Conservation (phyloP, 345 rosid species). For the Linum tenue region DNA sequence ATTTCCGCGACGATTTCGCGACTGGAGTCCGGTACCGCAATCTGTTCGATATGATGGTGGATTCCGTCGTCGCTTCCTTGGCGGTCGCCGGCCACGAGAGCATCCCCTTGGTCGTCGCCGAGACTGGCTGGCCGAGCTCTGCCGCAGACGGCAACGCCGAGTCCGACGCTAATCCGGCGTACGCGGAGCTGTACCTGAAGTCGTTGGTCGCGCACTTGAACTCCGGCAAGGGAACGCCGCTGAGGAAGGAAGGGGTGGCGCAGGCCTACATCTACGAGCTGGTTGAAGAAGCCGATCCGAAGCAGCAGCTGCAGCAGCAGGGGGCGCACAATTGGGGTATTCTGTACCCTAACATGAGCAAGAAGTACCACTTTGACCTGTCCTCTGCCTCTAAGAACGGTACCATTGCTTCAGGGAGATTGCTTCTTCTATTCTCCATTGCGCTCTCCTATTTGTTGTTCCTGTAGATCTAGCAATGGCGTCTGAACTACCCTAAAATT, state of each 20-base stretch:
- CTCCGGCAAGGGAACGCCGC: constrained; percentile 64
- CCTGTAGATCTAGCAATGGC: neutral
- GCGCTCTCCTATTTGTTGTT: neutral
- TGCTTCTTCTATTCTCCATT: neutral
- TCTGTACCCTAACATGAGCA: constrained; percentile 51
- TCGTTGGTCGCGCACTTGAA: constrained; percentile 52
- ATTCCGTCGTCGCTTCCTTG: constrained; percentile 59
- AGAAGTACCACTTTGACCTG: constrained; percentile 49
- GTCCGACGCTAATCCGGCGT: constrained; percentile 55
- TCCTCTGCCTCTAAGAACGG: constrained; percentile 19
- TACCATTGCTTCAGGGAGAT: neutral
- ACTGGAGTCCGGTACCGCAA: constrained; percentile 83
- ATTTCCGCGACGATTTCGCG: constrained; percentile 59
- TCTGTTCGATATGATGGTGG: constrained; percentile 88
- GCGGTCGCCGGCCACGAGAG: constrained; percentile 75
- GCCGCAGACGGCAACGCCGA: constrained; percentile 39
- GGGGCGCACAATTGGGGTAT: constrained; percentile 66
- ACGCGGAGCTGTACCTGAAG: constrained; percentile 59
- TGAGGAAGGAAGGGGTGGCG: constrained; percentile 68
- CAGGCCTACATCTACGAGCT: constrained; percentile 69
- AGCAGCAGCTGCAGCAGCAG: constrained; percentile 26
- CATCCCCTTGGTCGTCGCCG: constrained; percentile 65
- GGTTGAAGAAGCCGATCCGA: constrained; percentile 21
- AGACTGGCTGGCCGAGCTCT: constrained; percentile 91
- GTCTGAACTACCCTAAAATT: neutral